A percentile compares a stretch with the other conserved stretches of the same genome.
Evolutionary conservation across 2,329 filamentous ascomycete species (phyloP).

Genomic region (Didymella sp.): DNA sequence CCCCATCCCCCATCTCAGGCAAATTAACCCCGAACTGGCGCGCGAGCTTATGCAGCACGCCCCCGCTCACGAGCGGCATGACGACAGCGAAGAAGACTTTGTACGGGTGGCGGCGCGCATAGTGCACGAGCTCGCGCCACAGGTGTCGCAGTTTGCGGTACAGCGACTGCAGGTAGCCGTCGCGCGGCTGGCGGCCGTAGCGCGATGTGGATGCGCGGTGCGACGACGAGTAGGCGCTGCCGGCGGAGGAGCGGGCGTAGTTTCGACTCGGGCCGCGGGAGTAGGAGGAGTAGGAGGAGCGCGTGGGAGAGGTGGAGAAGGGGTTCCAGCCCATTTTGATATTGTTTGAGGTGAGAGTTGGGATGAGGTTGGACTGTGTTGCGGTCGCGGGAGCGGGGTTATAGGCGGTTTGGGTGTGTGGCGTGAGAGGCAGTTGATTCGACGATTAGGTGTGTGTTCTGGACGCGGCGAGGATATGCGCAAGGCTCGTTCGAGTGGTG

Average conservation of each 20-base stretch:
- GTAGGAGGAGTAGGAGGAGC: conserved; percentile 30
- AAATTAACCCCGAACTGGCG: conserved; percentile 80
- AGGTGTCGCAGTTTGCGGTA: conserved; percentile 79
- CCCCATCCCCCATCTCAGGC: conserved; percentile 59
- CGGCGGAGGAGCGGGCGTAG: conserved; percentile 39
- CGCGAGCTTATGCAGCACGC: conserved; percentile 78
- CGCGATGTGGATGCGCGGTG: conserved; percentile 69
- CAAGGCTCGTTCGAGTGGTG: conserved; percentile 1
- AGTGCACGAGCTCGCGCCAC: conserved; percentile 79
- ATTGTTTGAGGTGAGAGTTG: no score
- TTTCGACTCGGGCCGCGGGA: conserved; percentile 10
- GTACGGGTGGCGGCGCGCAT: conserved; percentile 81
- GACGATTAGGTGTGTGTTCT: not conserved
- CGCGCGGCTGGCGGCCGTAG: conserved; percentile 78
- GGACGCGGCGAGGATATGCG: not conserved
- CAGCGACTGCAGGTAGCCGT: conserved; percentile 76
- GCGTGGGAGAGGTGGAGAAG: conserved; percentile 32
- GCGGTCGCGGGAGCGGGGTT: conserved; percentile 16
- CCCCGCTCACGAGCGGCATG: conserved; percentile 85
- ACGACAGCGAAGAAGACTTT: conserved; percentile 91
- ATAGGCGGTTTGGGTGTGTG: not conserved
- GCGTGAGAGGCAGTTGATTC: not conserved
- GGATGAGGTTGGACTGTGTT: not conserved
- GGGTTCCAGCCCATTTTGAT: conserved; percentile 52
- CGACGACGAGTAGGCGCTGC: conserved; percentile 38